Conservation (phyloP, 306 rosid species). For the Inga oerstediana region DNA sequence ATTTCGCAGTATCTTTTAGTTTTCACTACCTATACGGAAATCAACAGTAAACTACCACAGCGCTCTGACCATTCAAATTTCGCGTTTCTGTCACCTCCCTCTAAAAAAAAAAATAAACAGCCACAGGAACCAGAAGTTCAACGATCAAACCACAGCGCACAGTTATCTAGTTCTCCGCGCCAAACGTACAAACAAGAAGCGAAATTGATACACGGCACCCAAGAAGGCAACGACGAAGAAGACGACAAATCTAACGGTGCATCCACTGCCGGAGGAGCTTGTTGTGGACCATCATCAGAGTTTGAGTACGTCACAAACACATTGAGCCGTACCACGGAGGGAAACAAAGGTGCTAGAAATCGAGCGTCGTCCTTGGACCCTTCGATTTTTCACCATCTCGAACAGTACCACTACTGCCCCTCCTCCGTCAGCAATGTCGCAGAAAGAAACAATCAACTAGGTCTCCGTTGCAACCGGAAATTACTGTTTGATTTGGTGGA, state of each 20-base stretch:
- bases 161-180: conserved; percentile 64
- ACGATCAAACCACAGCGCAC: conserved; percentile 53
- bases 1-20: not conserved
- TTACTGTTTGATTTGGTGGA: conserved; percentile 66
- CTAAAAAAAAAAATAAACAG: conserved; percentile 17
- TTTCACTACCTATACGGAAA: not conserved
- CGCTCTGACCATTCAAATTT: conserved; percentile 5
- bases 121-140: conserved; percentile 37
- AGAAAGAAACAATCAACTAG: conserved; percentile 30
- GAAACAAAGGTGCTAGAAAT: conserved; percentile 30
- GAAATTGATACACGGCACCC: conserved; percentile 39
- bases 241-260: conserved; percentile 41
- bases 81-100: not conserved
- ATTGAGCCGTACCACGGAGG: conserved; percentile 54
- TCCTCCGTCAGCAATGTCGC: not conserved
- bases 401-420: conserved; percentile 25
- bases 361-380: conserved; percentile 50
- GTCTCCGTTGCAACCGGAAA: conserved; percentile 50
- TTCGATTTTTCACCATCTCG: conserved; percentile 59
- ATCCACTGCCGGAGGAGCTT: conserved; percentile 38
- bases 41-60: not conserved
- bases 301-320: conserved; percentile 52
- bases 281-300: conserved; percentile 38
- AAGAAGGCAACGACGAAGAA: conserved; percentile 30
- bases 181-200: conserved; percentile 56